Conservation (phyloP, 495 filamentous ascomycete genomes). For the Hyphodiscus hymeniophilus region DNA sequence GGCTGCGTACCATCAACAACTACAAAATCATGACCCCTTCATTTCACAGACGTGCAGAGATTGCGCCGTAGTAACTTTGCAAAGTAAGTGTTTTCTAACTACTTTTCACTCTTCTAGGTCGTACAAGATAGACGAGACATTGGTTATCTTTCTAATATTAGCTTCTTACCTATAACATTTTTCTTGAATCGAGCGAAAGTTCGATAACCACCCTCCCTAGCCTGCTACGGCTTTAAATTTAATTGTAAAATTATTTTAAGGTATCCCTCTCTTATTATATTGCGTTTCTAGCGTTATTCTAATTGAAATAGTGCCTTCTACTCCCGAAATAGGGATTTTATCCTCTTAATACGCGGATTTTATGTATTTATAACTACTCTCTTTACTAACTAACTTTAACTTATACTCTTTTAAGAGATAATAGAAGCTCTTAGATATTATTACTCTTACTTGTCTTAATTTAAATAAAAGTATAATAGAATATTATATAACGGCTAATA, state of each 20-base stretch:
- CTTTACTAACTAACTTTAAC: background rate
- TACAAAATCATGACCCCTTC: too few species aligned
- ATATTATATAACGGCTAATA: background rate
- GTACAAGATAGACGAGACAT: too few species aligned
- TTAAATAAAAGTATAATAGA: background rate
- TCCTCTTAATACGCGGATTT: background rate
- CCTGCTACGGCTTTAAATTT: background rate
- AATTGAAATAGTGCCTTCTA: background rate
- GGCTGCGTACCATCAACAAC: slow-evolving; percentile 9
- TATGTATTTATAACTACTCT: background rate
- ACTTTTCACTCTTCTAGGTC: too few species aligned
- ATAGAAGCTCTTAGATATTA: background rate
- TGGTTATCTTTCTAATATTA: too few species aligned
- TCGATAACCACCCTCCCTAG: background rate
- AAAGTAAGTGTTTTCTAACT: too few species aligned
- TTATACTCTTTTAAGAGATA: slow-evolving; percentile 1
- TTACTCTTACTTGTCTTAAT: background rate
- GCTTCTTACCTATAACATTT: slow-evolving; percentile 2
- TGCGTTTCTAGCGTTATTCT: background rate
- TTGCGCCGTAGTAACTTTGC: too few species aligned
- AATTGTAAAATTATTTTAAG: background rate
- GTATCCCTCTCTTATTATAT: background rate
- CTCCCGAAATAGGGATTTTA: background rate
- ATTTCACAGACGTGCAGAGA: too few species aligned
- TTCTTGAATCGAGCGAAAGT: background rate